Evolutionary conservation across 495 filamentous ascomycete genomes (phyloP), one percentile per base, ranked within the genome.

Genomic region (Glarea lozoyensis): DNA sequence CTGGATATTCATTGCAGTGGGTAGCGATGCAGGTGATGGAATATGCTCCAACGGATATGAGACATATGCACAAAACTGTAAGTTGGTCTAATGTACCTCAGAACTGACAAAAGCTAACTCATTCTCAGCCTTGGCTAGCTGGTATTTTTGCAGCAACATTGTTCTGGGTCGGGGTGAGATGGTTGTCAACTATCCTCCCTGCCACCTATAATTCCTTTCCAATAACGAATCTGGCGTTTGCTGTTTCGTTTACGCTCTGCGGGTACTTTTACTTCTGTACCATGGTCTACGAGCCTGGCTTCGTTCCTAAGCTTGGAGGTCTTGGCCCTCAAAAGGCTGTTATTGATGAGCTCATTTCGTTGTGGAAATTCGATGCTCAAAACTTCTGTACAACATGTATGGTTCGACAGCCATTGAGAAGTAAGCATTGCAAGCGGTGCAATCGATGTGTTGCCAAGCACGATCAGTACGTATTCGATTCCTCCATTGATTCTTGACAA

Each of bases 351-450:
- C 74, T 98, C 3, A 67, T 97, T 44, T 69, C 73, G 41, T 55
- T 78, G 48, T 88, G 85, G 79, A 90, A 86, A 57, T 97, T 90
- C 60, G 88, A 98, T 63, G 88, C 93, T 48, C 72, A 81, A 30
- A 88, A 96, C 55, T 98, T 96, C 56, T 98, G 92, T 58, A 80
- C 92, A 21, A 71, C 73, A 23, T 98, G 92, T 64, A 94, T 97
- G 88, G 79, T 92, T 40, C 73, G 92, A 40, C 88, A 79, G 58
- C 93, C 92, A 4, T 63, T 97, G 40, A 75, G 92, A 37, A 94
- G 88, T 68, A 97, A 94, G 70, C 92, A 98, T 64, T 98, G 92
- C 65, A 81, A 79, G 55, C 73, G 81, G 48, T 98, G 92, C 54
- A 75, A 79, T 45, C 86, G 92, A 37, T 98, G 92, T 61, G 81